Evolutionary conservation across 2,329 filamentous ascomycete genomes (phyloP).

Genomic region (Metarhizium album): DNA sequence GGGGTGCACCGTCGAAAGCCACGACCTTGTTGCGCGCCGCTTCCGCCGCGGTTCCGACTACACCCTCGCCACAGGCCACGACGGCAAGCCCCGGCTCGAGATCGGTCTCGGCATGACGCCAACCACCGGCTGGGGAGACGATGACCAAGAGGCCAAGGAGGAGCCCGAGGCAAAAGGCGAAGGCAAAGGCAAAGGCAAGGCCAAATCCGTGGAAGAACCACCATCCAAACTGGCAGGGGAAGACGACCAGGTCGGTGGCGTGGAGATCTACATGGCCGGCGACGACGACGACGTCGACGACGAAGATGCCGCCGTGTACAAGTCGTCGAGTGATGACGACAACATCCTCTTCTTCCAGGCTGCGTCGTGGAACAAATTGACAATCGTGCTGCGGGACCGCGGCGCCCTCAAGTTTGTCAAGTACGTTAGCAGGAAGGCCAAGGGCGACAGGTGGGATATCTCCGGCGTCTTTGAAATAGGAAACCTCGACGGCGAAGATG

Average conservation of each 20-base stretch:
- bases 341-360: slow-evolving; percentile 55
- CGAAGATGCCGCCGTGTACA: slow-evolving; percentile 81
- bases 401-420: slow-evolving; percentile 90
- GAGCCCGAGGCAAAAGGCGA: slow-evolving; percentile 21
- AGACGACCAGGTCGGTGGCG: slow-evolving; percentile 55
- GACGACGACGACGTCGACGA: slow-evolving; percentile 44
- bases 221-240: slow-evolving; percentile 24
- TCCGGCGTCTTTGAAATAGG: slow-evolving; percentile 67
- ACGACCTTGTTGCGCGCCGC: slow-evolving; percentile 70
- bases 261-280: slow-evolving; percentile 89
- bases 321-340: slow-evolving; percentile 64
- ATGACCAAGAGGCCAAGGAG: slow-evolving; percentile 36
- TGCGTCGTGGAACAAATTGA: slow-evolving; percentile 78
- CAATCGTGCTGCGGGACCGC: slow-evolving; percentile 77
- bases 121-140: slow-evolving; percentile 71
- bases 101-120: slow-evolving; percentile 82
- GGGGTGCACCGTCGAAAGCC: slow-evolving; percentile 58
- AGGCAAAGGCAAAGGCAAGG: slow-evolving; percentile 21
- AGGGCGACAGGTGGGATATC: slow-evolving; percentile 88
- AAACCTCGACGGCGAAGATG: slow-evolving; percentile 35
- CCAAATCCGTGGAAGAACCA: slow-evolving; percentile 15
- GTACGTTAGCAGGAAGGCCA: slow-evolving; percentile 75
- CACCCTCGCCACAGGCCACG: slow-evolving; percentile 80
- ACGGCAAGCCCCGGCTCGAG: slow-evolving; percentile 68
- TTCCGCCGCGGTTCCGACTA: slow-evolving; percentile 87